A percentile compares a stretch with the other conserved stretches of the same genome.
These are phyloP conservation scores for Blastobotrys muscicola DNA, from an alignment of 805 yeast genomes.

Conservation along the genomic window DNA sequence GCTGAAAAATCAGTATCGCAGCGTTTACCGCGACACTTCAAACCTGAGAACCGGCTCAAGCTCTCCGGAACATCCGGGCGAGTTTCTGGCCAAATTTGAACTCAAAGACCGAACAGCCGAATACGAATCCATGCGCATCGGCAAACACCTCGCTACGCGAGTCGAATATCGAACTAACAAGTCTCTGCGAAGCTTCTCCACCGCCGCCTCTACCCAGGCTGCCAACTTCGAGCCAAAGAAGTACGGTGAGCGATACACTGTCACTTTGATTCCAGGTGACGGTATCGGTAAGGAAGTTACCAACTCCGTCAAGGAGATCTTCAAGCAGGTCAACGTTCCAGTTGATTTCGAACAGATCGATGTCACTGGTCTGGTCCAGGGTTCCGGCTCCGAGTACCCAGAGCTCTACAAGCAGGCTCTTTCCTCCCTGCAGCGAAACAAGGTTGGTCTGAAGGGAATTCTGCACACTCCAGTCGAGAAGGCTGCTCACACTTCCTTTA, in stretches of 20 bases:
- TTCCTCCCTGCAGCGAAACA: constrained; percentile 85
- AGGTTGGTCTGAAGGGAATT: constrained; percentile 94
- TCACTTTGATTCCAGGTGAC: constrained; percentile 91
- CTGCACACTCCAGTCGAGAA: constrained; percentile 82
- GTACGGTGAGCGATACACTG: constrained; percentile 91
- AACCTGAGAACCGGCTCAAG: too few species aligned
- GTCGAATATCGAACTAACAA: constrained; percentile 3
- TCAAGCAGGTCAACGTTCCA: constrained; percentile 80
- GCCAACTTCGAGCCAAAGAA: constrained; percentile 71
- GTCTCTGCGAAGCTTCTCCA: constrained; percentile 2
- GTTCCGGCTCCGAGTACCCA: constrained; percentile 32
- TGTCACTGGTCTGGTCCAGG: constrained; percentile 48
- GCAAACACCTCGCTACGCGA: too few species aligned
- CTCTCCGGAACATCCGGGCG: too few species aligned
- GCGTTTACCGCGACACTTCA: too few species aligned
- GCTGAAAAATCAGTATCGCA: too few species aligned
- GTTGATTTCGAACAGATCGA: constrained; percentile 75
- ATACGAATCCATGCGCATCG: too few species aligned
- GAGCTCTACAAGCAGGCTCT: constrained; percentile 76
- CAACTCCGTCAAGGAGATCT: constrained; percentile 83
- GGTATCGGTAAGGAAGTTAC: constrained; percentile 97
- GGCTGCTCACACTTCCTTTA: constrained; percentile 72
- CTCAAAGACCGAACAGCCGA: too few species aligned
- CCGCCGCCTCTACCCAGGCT: constrained; percentile 36
- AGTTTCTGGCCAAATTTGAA: too few species aligned